Conservation (phyloP, 179 eudicot genomes). For the Nepenthes alata region DNA sequence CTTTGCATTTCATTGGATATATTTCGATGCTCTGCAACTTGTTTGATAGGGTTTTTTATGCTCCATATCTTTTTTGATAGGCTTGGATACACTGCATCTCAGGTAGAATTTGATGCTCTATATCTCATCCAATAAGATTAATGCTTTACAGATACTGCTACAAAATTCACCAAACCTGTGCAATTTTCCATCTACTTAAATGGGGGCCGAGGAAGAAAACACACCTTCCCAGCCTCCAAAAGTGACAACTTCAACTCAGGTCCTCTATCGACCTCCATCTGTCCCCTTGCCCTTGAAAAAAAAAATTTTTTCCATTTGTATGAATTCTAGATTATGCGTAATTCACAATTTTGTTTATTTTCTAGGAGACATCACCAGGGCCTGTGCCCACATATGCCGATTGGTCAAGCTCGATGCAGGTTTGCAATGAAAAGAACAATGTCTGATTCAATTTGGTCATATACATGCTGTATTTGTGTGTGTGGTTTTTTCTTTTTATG, state of each 20-base stretch:
- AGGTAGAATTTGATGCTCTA: constrained; percentile 5
- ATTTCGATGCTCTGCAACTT: background rate
- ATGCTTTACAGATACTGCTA: constrained; percentile 1
- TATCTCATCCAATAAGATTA: no score
- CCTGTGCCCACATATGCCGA: constrained; percentile 54
- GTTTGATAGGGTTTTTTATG: background rate
- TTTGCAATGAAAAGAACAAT: constrained; percentile 10
- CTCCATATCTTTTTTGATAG: no score
- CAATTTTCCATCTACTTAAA: constrained; percentile 11
- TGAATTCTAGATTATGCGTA: background rate
- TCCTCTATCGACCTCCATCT: constrained; percentile 3
- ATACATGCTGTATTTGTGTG: background rate
- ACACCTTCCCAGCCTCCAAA: constrained; percentile 61
- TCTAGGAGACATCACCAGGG: constrained; percentile 51
- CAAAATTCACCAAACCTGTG: no score
- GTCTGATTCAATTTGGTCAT: background rate
- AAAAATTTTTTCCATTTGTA: background rate
- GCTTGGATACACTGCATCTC: no score
- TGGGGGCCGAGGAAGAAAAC: constrained; percentile 76
- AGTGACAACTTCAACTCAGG: constrained; percentile 39
- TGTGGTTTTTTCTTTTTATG: background rate
- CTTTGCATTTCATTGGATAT: no score
- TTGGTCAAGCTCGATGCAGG: constrained; percentile 91
- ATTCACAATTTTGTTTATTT: background rate
- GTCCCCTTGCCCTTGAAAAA: background rate